Base-by-base conservation (phyloP, 2,329 filamentous ascomycete genomes). In the Venturia asperata region DNA sequence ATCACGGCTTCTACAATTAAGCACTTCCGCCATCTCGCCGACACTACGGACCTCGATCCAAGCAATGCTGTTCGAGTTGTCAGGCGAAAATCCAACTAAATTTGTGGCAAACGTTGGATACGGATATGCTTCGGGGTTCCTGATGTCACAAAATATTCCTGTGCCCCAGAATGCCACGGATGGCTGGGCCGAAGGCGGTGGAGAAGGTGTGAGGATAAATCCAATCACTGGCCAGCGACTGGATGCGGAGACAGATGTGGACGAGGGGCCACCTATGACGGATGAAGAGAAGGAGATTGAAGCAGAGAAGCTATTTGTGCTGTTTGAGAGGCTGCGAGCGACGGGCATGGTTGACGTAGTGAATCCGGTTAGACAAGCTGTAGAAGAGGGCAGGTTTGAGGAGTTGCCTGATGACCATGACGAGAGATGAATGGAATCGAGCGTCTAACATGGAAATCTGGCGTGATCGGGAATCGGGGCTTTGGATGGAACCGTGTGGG, bases 41-140 rank as follows among this genome's bases (percentile, higher is more conserved):
- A 86, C 87, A 47, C 79, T 96, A 3, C 85, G 91, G 21, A 86
- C 89, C 60, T 84, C 85, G 21, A 88, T 96, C 63, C 90, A 89
- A 0, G 82, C 87, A 39, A 81, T 99, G 30, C 83, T 97, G 67
- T 99, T 95, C 73, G 89, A 95, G 68, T 81, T 97, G 37, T 96
- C 92, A 0, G 88, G 88, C 68, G 89, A 87, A 70, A 87, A 97
- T 70, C 85, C 92, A 0, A 83, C 83, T 19, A 88, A 82, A 39
- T 94, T 97, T 71, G 89, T 97, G 0, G 83, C 90, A 63, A 97
- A 97, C 70, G 90, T 99, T 15, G 94, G 94, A 0, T 99, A 96
- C 73, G 94, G 94, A 0, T 96, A 90, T 72, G 94, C 94, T 0
- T 90, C 92, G 0, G 94, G 94, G 0, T 96, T 94, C 73, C 79